Conservation (phyloP, 352 stramenopile species). For the Globisporangium alternatum region DNA sequence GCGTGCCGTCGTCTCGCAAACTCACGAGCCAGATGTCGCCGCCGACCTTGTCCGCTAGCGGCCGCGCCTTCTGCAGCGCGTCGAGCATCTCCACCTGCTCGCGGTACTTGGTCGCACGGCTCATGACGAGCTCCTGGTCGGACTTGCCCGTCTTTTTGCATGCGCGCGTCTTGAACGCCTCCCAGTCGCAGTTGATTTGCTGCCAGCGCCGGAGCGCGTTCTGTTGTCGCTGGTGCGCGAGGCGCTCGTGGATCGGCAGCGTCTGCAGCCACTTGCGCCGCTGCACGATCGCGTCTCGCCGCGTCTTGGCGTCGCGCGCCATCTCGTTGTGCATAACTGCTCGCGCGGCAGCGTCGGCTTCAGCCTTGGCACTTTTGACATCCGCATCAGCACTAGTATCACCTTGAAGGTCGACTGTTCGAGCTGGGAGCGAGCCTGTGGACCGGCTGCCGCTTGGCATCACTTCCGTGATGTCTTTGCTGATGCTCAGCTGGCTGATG, state of each 20-base stretch:
- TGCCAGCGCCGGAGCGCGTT: constrained; percentile 71
- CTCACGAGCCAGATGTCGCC: constrained; percentile 90
- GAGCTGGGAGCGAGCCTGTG: constrained; percentile 1
- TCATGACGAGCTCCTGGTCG: constrained; percentile 85
- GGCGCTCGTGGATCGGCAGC: constrained; percentile 67
- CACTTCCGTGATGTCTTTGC: background rate
- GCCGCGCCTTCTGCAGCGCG: constrained; percentile 82
- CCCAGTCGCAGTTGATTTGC: constrained; percentile 67
- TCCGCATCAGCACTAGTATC: background rate
- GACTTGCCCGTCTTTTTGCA: constrained; percentile 58
- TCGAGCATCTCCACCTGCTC: constrained; percentile 91
- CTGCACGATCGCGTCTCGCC: constrained; percentile 40
- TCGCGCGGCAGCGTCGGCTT: background rate
- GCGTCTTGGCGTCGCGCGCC: constrained; percentile 35
- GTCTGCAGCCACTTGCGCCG: constrained; percentile 67
- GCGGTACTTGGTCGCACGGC: constrained; percentile 73
- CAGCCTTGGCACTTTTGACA: background rate
- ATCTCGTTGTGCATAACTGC: constrained; percentile 25
- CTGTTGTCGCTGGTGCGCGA: constrained; percentile 62
- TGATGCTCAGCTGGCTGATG: constrained; percentile 17
- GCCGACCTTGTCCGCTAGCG: constrained; percentile 85
- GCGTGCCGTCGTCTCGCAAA: constrained; percentile 80
- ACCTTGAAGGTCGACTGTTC: background rate
- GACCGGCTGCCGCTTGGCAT: constrained; percentile 8
- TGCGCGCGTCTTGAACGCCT: constrained; percentile 59